Conservation (phyloP, 2,329 filamentous ascomycete species). For the Madurella mycetomatis region DNA sequence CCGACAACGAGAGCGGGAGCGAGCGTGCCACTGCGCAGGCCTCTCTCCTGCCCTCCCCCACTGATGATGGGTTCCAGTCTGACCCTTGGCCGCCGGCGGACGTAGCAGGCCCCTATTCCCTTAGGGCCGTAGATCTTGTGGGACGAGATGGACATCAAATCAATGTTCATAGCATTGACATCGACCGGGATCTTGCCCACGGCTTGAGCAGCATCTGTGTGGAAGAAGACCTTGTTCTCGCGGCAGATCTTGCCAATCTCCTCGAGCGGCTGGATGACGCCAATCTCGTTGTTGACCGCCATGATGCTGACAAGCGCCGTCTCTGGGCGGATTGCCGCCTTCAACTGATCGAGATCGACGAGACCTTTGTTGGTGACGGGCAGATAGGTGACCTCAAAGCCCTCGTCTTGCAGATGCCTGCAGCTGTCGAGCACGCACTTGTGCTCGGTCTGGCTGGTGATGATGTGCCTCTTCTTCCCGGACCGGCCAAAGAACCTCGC, state of each 20-base stretch:
- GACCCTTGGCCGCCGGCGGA: slow-evolving; percentile 86
- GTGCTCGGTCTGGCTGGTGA: slow-evolving; percentile 96
- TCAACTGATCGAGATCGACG: slow-evolving; percentile 75
- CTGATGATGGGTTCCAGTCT: slow-evolving; percentile 94
- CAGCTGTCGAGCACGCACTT: slow-evolving; percentile 98
- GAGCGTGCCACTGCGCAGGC: slow-evolving; percentile 87
- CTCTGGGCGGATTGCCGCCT: slow-evolving; percentile 84
- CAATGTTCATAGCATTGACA: slow-evolving; percentile 96
- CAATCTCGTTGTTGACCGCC: slow-evolving; percentile 99
- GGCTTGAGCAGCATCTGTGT: slow-evolving; percentile 92
- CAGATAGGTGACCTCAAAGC: slow-evolving; percentile 94
- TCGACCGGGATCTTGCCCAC: slow-evolving; percentile 98
- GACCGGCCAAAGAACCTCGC: slow-evolving; percentile 88
- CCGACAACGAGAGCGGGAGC: slow-evolving; percentile 85
- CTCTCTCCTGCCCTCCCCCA: slow-evolving; percentile 93
- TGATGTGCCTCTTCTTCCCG: slow-evolving; percentile 97
- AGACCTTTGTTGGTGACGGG: slow-evolving; percentile 86
- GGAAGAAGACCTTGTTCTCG: slow-evolving; percentile 92
- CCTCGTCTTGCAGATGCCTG: slow-evolving; percentile 92
- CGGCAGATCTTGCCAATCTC: slow-evolving; percentile 92
- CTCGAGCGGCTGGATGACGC: slow-evolving; percentile 93
- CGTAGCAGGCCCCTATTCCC: slow-evolving; percentile 93
- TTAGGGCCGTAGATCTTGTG: slow-evolving; percentile 99
- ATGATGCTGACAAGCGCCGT: slow-evolving; percentile 94
- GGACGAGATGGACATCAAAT: slow-evolving; percentile 96